Evolutionary conservation across 2,329 filamentous ascomycete species (phyloP), one percentile per base, ranked within the genome.

Genomic region (Aspergillus fischeri): DNA sequence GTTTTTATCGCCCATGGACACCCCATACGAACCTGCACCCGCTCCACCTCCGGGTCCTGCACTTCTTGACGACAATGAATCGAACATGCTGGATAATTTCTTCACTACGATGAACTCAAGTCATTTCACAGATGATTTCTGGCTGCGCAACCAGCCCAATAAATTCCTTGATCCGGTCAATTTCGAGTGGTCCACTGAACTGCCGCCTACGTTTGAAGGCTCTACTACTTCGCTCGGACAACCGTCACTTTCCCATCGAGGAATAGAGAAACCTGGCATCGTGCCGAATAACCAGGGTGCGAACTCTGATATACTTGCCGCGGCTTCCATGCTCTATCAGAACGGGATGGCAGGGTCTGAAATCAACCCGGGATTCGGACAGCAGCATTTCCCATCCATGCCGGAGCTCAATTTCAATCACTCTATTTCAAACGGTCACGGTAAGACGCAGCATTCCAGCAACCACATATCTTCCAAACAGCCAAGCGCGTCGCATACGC

Each of bases 121-220:
- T 44, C 72, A 70, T 51, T 67, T 77, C 24, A 65, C 68, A 27
- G 72, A 69, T 53, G 75, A 77, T 47, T 70, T 74, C 49, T 77
- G 73, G 73, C 63, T 74, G 41, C 60, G 65, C 20, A 54, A 63
- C 4, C 63, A 65, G 38, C 63, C 67, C 32, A 69, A 67, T 50
- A 74, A 73, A 57, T 49, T 66, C 1, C 59, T 66, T 8, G 65
- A 65, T 10, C 28, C 63, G 10, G 57, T 69, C 38, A 66, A 67
- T 24, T 68, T 77, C 35, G 72, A 74, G 49, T 78, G 75, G 74
- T 61, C 70, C 27, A 67, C 70, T 21, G 83, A 85, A 57, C 75
- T 88, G 21, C 86, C 86, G 4, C 86, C 86, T 1, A 80, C 80
- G 51, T 85, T 89, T 62, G 83, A 89, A 75, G 86, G 86, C 52